Percentiles rank a stretch among this genome's conserved stretches.
phyloP scores from a whole-genome alignment of 2,329 filamentous ascomycete genomes.

The Alternaria viburni region DNA sequence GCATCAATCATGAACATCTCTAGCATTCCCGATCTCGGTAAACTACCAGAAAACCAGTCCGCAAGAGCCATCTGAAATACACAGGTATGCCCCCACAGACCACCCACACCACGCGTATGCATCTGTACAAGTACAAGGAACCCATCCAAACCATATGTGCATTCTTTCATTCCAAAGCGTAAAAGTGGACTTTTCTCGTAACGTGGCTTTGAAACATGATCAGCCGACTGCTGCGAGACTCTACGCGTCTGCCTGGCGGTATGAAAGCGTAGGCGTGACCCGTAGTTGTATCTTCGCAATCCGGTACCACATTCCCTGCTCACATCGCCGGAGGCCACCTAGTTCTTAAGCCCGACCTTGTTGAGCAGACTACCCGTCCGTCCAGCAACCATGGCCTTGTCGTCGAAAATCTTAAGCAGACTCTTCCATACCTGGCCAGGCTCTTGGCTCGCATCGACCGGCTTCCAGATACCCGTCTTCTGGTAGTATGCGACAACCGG shows the following conservation, averaged over 20 bases:
- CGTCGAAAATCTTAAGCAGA: slow-evolving; percentile 82
- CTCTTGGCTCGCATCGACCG: slow-evolving; percentile 94
- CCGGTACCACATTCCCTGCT: background rate
- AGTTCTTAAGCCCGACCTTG: slow-evolving; percentile 63
- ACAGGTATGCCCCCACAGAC: background rate
- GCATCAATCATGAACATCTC: slow-evolving; percentile 3
- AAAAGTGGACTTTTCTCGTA: slow-evolving; percentile 8
- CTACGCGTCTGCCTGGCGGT: background rate
- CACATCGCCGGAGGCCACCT: slow-evolving; percentile 21
- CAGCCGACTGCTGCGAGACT: background rate
- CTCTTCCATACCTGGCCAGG: slow-evolving; percentile 95
- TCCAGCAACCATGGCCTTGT: slow-evolving; percentile 52
- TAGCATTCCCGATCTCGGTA: slow-evolving; percentile 2
- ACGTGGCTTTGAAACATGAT: slow-evolving; percentile 3
- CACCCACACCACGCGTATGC: slow-evolving; percentile 15
- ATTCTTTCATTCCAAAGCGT: slow-evolving; percentile 21
- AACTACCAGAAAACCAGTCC: background rate
- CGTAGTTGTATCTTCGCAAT: slow-evolving; percentile 2
- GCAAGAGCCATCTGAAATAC: background rate
- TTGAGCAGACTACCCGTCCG: slow-evolving; percentile 55
- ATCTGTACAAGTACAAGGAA: slow-evolving; percentile 38
- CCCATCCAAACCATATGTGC: slow-evolving; percentile 22
- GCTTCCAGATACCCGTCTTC: slow-evolving; percentile 95
- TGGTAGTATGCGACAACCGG: slow-evolving; percentile 97
- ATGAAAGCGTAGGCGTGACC: slow-evolving; percentile 4